Evolutionary conservation across 164 flowering plant genomes (phyloP).

Genomic region (Umbilicus rupestris): DNA sequence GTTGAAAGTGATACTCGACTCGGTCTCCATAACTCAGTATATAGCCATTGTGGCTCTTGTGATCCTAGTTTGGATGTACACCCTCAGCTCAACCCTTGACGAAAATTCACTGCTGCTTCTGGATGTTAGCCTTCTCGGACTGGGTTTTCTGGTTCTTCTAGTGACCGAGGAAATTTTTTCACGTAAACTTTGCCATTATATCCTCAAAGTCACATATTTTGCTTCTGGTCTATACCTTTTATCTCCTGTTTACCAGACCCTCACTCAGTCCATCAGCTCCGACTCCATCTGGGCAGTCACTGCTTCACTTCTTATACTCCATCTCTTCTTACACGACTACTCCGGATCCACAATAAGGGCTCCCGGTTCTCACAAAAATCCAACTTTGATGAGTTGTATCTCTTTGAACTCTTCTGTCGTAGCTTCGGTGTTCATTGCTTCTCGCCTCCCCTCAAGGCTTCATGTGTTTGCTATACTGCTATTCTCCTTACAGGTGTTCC

Average conservation of each 20-base stretch:
- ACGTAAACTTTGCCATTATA: conserved; percentile 36
- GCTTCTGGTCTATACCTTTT: conserved; percentile 59
- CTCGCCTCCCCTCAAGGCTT: conserved; percentile 82
- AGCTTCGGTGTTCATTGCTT: conserved; percentile 86
- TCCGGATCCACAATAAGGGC: conserved; percentile 66
- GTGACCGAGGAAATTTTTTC: conserved; percentile 59
- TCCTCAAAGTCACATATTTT: conserved; percentile 65
- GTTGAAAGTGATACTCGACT: conserved; percentile 37
- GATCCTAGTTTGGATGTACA: conserved; percentile 73
- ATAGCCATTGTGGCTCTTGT: conserved; percentile 80
- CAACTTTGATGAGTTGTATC: conserved; percentile 65
- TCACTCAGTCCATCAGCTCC: conserved; percentile 85
- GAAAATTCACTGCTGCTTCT: conserved; percentile 55
- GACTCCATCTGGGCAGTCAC: conserved; percentile 89
- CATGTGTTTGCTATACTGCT: conserved; percentile 80
- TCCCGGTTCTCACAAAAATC: conserved; percentile 63
- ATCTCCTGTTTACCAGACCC: conserved; percentile 82
- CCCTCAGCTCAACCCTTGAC: conserved; percentile 46
- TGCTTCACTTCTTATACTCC: conserved; percentile 56
- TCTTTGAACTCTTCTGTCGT: conserved; percentile 86
- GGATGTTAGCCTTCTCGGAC: conserved; percentile 50
- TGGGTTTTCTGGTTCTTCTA: conserved; percentile 63
- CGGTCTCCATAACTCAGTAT: conserved; percentile 63
- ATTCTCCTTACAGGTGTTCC: conserved; percentile 86
- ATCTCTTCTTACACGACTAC: conserved; percentile 89